These are phyloP conservation scores for Crithidia acanthocephali DNA, from an alignment of 208 protist genomes.

Conservation along the genomic window DNA sequence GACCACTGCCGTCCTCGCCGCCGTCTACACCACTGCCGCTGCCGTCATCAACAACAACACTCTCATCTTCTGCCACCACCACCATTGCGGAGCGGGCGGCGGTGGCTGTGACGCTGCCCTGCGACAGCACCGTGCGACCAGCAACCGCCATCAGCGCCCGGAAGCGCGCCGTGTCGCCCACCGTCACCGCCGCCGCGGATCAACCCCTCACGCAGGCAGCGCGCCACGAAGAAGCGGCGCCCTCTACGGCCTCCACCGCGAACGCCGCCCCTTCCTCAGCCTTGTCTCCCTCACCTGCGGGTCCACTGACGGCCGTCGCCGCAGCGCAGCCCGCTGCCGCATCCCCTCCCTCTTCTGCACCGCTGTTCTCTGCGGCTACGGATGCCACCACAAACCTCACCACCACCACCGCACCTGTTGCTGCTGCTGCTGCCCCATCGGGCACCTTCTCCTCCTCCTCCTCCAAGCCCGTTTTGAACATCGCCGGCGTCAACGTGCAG, in stretches of 20 bases:
- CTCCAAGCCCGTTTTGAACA: conserved; percentile 36
- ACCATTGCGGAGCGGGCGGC: conserved; percentile 5
- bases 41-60: not conserved
- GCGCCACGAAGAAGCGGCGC: not conserved
- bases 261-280: not conserved
- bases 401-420: not conserved
- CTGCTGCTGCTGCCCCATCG: not conserved
- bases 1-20: too few species aligned
- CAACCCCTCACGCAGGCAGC: not conserved
- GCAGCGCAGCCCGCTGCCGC: not conserved
- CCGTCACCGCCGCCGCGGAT: not conserved
- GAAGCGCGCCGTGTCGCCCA: not conserved
- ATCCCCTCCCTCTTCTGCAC: not conserved
- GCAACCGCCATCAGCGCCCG: not conserved
- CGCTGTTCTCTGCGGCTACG: not conserved
- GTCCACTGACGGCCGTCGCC: not conserved
- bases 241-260: not conserved
- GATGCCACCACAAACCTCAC: not conserved
- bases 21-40: not conserved
- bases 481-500: conserved; percentile 47
- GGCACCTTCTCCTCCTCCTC: conserved; percentile 9
- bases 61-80: not conserved
- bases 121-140: not conserved
- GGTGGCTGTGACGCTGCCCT: not conserved
- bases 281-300: not conserved